These are phyloP conservation scores for Vigna mungo DNA, from an alignment of 306 rosid species.

Conservation along the genomic window DNA sequence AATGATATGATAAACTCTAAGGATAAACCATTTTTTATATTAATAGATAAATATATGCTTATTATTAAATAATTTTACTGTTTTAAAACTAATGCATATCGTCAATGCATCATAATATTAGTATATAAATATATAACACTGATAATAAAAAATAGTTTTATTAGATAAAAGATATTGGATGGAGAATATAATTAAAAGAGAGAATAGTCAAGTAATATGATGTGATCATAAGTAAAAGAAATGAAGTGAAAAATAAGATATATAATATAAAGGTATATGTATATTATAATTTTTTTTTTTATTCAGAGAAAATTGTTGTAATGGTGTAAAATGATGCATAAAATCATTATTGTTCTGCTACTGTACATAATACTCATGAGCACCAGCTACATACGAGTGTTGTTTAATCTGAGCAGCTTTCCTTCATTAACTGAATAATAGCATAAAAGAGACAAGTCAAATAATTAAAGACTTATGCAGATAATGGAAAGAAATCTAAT, in stretches of 20 bases:
- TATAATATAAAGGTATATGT: too few relatives aligned
- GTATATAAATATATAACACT: background rate
- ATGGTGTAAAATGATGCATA: background rate
- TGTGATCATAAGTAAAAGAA: background rate
- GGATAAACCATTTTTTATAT: too few relatives aligned
- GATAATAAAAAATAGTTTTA: background rate
- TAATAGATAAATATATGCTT: background rate
- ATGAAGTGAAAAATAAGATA: background rate
- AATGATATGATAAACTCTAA: background rate
- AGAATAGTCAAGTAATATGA: background rate
- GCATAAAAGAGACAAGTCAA: background rate
- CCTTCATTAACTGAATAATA: conserved; percentile 43
- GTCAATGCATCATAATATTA: background rate
- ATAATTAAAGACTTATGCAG: background rate
- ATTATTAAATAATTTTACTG: background rate
- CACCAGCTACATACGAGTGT: background rate
- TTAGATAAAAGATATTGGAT: background rate
- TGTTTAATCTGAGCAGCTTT: conserved; percentile 39
- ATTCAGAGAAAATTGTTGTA: background rate
- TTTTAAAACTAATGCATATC: background rate
- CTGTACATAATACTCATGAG: background rate
- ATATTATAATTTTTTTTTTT: background rate
- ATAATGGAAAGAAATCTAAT: background rate
- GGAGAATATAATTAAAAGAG: too few relatives aligned
- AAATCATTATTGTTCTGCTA: background rate